phyloP scores from a whole-genome alignment of 768 basidiomycete species.

The Tephrocybe sp. region DNA sequence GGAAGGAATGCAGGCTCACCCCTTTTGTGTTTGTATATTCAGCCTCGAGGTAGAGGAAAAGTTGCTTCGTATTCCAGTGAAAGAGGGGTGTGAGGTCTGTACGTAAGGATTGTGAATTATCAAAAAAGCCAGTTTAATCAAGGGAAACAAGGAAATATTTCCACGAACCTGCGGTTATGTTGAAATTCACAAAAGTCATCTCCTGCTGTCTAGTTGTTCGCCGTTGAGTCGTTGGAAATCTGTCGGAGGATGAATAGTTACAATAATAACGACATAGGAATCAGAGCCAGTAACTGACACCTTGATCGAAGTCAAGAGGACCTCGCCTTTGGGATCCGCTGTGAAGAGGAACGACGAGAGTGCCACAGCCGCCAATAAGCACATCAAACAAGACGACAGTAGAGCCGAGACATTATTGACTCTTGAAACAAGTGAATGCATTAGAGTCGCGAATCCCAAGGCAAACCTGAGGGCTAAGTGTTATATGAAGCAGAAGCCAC shows the following conservation, averaged over 20 bases:
- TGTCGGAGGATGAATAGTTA: constrained; percentile 16
- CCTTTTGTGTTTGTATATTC: constrained; percentile 75
- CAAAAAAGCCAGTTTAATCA: not conserved
- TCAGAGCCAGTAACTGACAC: constrained; percentile 51
- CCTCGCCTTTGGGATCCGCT: constrained; percentile 51
- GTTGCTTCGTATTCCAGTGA: constrained; percentile 96
- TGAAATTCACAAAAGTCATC: constrained; percentile 77
- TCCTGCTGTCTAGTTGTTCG: constrained; percentile 67
- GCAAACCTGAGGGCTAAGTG: too few relatives aligned
- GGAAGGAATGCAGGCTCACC: constrained; percentile 40
- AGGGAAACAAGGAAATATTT: not conserved
- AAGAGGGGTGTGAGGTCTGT: constrained; percentile 82
- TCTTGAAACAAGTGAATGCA: constrained; percentile 72
- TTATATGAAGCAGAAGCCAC: too few relatives aligned
- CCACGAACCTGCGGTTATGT: constrained; percentile 66
- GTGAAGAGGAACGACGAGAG: constrained; percentile 69
- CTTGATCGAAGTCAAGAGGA: constrained; percentile 66
- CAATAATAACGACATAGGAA: not conserved
- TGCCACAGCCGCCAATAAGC: constrained; percentile 65
- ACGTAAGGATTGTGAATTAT: not conserved
- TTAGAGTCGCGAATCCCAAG: constrained; percentile 21
- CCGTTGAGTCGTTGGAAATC: constrained; percentile 47
- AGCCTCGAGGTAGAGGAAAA: constrained; percentile 84
- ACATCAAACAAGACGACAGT: constrained; percentile 74
- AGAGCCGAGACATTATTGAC: constrained; percentile 73